Evolutionary conservation across 176 grass and related monocot genomes (phyloP), one percentile per base, ranked within the genome.

Genomic region (Cenchrus purpureus): DNA sequence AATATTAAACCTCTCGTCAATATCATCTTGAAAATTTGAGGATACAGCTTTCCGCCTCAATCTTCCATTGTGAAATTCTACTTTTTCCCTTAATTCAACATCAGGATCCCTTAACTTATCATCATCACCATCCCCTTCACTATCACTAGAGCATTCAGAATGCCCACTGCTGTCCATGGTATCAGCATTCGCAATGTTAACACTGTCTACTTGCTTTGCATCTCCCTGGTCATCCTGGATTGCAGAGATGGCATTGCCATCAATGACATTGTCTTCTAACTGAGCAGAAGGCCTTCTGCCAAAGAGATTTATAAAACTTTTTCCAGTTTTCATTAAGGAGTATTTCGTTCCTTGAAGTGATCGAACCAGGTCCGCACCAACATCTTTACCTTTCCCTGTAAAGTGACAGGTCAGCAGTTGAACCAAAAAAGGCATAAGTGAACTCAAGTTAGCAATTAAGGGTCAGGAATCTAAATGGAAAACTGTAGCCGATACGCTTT

Each of bases 261-360:
- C 76, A 54, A 56, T 34, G 15, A 31, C 66, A 80, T 82, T 79
- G 58, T 79, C 82, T 68, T 68, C 28, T 5, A 77, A 64, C 22
- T 65, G 85, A 89, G 65, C 73, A 79, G 65, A 59, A 52, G 86
- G 86, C 40, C 73, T 76, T 74, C 77, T 87, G 77, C 91, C 87
- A 77, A 99, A 99, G 9, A 94, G 79, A 86, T 92, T 73, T 49
- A 99, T 95, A 83, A 89, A 99, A 89, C 97, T 94, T 72, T 85
- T 50, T 99, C 91, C 90, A 99, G 78, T 78, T 93, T 82, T 94
- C 93, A 88, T 99, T 68, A 68, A 99, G 62, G 97, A 96, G 44
- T 89, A 99, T 91, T 66, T 92, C 4, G 93, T 92, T 68, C 92
- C 89, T 83, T 99, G 97, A 85, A 99, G 93, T 79, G 88, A 89